Base-by-base conservation (phyloP, 345 rosid genomes). In the Bruguiera parviflora region DNA sequence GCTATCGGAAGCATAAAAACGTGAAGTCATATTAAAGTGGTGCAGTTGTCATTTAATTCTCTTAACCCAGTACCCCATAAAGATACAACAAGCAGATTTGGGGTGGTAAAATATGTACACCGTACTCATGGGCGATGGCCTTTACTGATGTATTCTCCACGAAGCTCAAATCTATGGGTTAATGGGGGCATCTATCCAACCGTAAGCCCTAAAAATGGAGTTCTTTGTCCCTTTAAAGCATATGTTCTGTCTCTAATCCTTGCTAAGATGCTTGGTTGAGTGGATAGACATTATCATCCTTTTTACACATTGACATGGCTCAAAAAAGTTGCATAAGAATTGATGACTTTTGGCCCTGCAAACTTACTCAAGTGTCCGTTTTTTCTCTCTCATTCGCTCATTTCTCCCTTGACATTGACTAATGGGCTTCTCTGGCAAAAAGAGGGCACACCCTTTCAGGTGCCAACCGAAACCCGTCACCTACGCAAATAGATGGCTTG, bases 141-240 rank as follows among this genome's bases (percentile, higher is more conserved):
- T 15, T 15, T 22, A 22, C 59, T 22, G 28, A 55, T 10, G 24
- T 55, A 55, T 55, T 55, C 55, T 68, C n/a, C 5, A 0, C 5
- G 7, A 57, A 46, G 37, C 46, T 27, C 22, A 53, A 61, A 24
- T 1, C 16, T 55, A 22, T 25, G 24, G 49, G 22, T 32, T 39
- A 56, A 35, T 15, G 49, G 68, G 52, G n/a, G 77, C 58, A 66
- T 66, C 60, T 73, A 55, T 55, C 59, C 16, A 55, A 22, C 1
- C 13, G 49, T 24, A 9, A 2, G 58, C 21, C 21, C 9, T 13
- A 31, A 21, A 27, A 53, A 29, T 43, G 28, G 63, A 35, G 27
- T 15, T 15, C 66, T 24, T 47, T 58, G 68, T 57, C 77, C 46
- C 39, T 56, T 63, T 63, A 53, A 28, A 9, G 46, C 57, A 53